These are phyloP conservation scores for Phylloporus sp. DNA, from an alignment of 768 basidiomycete species.

Conservation along the genomic window DNA sequence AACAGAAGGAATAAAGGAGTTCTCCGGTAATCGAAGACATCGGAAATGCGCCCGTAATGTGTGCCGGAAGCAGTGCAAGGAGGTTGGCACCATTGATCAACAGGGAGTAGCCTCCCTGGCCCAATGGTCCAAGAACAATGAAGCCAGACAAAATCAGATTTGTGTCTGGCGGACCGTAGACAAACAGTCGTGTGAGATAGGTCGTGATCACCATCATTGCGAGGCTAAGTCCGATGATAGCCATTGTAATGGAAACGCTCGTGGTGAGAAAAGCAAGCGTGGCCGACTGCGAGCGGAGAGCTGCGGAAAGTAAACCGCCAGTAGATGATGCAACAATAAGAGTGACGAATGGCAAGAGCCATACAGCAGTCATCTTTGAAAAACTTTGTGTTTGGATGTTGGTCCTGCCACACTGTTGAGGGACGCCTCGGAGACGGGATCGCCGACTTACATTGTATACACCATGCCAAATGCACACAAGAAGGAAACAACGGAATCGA, in stretches of 20 bases:
- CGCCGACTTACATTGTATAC: constrained; percentile 38
- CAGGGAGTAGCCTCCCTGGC: constrained; percentile 46
- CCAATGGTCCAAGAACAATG: constrained; percentile 49
- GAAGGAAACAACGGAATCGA: constrained; percentile 39
- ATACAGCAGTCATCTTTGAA: constrained; percentile 39
- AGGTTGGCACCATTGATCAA: constrained; percentile 38
- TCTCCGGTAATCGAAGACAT: constrained; percentile 34
- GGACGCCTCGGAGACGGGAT: background rate
- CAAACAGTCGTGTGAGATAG: constrained; percentile 42
- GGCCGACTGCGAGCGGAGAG: constrained; percentile 34
- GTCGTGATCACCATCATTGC: constrained; percentile 46
- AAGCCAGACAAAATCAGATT: constrained; percentile 41
- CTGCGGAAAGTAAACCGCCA: constrained; percentile 41
- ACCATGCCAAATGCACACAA: constrained; percentile 45
- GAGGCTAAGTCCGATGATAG: constrained; percentile 42
- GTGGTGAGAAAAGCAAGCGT: constrained; percentile 40
- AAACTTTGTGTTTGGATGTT: constrained; percentile 38
- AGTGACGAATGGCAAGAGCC: constrained; percentile 50
- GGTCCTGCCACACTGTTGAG: constrained; percentile 35
- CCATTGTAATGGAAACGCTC: constrained; percentile 39
- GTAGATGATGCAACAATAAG: constrained; percentile 50
- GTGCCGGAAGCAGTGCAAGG: constrained; percentile 31
- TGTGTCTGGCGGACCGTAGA: constrained; percentile 38
- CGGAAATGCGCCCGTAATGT: constrained; percentile 30
- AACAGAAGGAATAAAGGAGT: constrained; percentile 40